phyloP scores from a whole-genome alignment of 495 filamentous ascomycete genomes.

The Trichoderma orchidacearum region DNA sequence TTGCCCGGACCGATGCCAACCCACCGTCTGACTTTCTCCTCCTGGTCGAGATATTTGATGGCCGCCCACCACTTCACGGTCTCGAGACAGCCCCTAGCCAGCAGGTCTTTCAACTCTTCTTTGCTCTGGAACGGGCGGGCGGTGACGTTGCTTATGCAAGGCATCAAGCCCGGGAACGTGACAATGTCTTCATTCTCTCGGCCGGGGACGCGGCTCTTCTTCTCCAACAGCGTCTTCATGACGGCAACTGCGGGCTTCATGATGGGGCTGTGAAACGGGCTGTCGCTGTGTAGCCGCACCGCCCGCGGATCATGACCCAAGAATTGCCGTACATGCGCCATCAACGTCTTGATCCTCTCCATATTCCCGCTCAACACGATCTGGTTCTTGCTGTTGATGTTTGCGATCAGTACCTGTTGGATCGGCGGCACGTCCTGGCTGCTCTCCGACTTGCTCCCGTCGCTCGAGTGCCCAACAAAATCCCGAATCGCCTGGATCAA shows the following conservation, averaged over 20 bases:
- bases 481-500: constrained; percentile 65
- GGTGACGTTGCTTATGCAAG: constrained; percentile 77
- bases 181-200: constrained; percentile 40
- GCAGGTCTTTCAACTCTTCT: constrained; percentile 57
- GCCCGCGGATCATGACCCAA: constrained; percentile 85
- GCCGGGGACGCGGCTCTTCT: constrained; percentile 30
- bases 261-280: constrained; percentile 84
- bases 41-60: constrained; percentile 78
- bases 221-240: constrained; percentile 50
- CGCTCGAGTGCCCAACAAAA: constrained; percentile 56
- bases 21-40: constrained; percentile 73
- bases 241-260: constrained; percentile 73
- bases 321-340: constrained; percentile 84
- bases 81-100: constrained; percentile 69
- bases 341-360: constrained; percentile 67
- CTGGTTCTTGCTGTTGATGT: constrained; percentile 91
- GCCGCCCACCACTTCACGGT: constrained; percentile 92
- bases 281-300: constrained; percentile 75
- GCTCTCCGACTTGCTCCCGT: constrained; percentile 53
- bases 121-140: constrained; percentile 61
- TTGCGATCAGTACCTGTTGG: constrained; percentile 81
- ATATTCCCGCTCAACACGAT: constrained; percentile 89
- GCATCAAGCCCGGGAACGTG: constrained; percentile 55
- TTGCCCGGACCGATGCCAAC: constrained; percentile 91
- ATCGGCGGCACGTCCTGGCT: constrained; percentile 53